Conservation (phyloP, 2,329 filamentous ascomycete species). For the Mycocentrospora acerina region DNA sequence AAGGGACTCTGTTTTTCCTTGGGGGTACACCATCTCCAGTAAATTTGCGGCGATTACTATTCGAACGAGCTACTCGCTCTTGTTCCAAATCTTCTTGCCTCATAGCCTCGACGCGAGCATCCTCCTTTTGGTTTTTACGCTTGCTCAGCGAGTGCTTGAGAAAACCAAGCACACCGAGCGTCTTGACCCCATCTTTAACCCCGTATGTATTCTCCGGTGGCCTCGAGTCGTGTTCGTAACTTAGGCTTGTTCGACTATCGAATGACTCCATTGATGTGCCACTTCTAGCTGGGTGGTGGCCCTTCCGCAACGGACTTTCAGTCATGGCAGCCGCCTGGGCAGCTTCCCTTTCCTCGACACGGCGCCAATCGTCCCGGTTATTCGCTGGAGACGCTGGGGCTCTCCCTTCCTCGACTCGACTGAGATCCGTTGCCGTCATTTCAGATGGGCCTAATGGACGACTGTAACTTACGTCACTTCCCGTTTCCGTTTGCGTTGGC, state of each 20-base stretch:
- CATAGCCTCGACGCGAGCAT: constrained; percentile 60
- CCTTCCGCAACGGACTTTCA: constrained; percentile 51
- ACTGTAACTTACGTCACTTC: constrained; percentile 55
- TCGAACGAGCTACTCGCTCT: constrained; percentile 54
- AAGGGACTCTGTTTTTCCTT: constrained; percentile 31
- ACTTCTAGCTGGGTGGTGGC: constrained; percentile 36
- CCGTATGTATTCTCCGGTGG: constrained; percentile 36
- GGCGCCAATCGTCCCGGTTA: constrained; percentile 36
- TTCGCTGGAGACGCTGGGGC: constrained; percentile 50
- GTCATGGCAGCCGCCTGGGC: constrained; percentile 40
- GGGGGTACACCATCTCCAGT: constrained; percentile 64
- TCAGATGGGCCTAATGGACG: constrained; percentile 53
- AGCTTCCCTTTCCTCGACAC: constrained; percentile 42
- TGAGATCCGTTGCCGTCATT: constrained; percentile 51
- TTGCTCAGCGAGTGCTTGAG: constrained; percentile 50
- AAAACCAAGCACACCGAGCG: constrained; percentile 43
- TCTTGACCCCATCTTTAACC: constrained; percentile 52
- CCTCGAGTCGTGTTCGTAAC: constrained; percentile 28
- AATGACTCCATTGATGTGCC: constrained; percentile 44
- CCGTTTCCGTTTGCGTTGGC: constrained; percentile 48
- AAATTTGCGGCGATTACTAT: constrained; percentile 61
- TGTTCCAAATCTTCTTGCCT: constrained; percentile 54
- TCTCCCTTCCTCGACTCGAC: constrained; percentile 56
- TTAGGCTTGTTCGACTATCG: constrained; percentile 43
- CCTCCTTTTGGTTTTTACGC: constrained; percentile 59